Evolutionary conservation across 228 moss, liverwort and hornwort species (phyloP).

Genomic region (Sphagnum magellanicum): DNA sequence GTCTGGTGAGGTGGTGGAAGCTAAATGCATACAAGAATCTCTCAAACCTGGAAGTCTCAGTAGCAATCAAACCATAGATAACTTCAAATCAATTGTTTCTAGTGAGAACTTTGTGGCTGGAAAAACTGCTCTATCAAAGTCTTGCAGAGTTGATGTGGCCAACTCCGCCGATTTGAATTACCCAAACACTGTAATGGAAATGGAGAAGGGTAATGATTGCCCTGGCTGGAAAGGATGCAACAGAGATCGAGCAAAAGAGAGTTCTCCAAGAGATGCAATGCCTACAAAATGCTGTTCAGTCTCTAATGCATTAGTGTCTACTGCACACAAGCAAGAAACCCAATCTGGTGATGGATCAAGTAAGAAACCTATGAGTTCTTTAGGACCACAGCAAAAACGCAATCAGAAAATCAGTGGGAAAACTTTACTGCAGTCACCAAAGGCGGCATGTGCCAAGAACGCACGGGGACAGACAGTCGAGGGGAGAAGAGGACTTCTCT

Average conservation of each 20-base stretch:
- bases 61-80: too few species aligned
- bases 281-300: conserved; percentile 42
- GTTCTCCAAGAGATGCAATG: conserved; percentile 11
- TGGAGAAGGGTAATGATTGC: background rate
- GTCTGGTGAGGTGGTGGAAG: background rate
- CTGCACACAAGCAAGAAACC: conserved; percentile 17
- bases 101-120: too few species aligned
- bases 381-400: too few species aligned
- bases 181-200: background rate
- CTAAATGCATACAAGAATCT: conserved; percentile 9
- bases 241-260: conserved; percentile 19
- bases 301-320: conserved; percentile 26
- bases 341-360: too few species aligned
- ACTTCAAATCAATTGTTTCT: too few species aligned
- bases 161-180: background rate
- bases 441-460: background rate
- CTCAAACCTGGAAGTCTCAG: too few species aligned
- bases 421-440: conserved; percentile 1
- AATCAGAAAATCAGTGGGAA: too few species aligned
- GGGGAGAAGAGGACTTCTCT: conserved; percentile 14
- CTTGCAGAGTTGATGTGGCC: too few species aligned
- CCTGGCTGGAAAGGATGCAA: conserved; percentile 9
- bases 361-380: too few species aligned
- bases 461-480: conserved; percentile 3
- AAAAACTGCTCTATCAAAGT: too few species aligned